These are phyloP conservation scores for Trametes gibbosa DNA, from an alignment of 768 basidiomycete species.

Conservation along the genomic window DNA sequence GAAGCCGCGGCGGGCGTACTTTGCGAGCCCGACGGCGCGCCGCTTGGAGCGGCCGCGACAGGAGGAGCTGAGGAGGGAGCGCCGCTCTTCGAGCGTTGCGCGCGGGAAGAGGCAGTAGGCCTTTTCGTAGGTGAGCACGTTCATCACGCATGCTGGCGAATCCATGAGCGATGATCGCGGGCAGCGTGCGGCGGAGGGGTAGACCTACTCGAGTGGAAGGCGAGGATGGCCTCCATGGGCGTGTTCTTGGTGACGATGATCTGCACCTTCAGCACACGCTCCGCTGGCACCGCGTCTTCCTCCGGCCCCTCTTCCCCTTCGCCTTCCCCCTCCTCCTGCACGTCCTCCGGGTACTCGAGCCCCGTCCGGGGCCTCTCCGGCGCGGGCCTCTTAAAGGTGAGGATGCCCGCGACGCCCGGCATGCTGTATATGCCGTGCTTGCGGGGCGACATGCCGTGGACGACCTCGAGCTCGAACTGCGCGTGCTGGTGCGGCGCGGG, in stretches of 20 bases:
- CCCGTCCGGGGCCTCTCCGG: neutral
- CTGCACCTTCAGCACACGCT: constrained; percentile 9
- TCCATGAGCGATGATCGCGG: constrained; percentile 22
- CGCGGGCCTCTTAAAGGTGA: constrained; percentile 7
- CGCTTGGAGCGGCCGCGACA: neutral
- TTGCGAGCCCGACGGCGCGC: constrained; percentile 22
- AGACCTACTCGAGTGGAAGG: constrained; percentile 17
- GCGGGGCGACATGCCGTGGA: neutral
- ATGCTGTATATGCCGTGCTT: constrained; percentile 15
- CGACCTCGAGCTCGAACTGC: constrained; percentile 12
- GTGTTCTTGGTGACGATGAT: constrained; percentile 15
- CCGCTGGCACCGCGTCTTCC: no score
- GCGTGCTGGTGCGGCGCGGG: constrained; percentile 22
- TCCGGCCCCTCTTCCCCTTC: neutral
- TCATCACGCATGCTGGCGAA: constrained; percentile 41
- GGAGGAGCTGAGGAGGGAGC: constrained; percentile 10
- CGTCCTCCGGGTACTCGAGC: neutral
- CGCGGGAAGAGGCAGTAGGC: constrained; percentile 43
- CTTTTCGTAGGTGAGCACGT: constrained; percentile 38
- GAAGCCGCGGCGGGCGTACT: constrained; percentile 41
- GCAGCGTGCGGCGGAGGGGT: constrained; percentile 16
- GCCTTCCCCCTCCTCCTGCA: neutral
- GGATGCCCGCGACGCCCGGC: neutral
- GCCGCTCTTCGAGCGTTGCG: constrained; percentile 38
- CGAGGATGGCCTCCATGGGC: constrained; percentile 15